Evolutionary conservation across 257 asterid genomes (phyloP).

Genomic region (Petunia secreta): DNA sequence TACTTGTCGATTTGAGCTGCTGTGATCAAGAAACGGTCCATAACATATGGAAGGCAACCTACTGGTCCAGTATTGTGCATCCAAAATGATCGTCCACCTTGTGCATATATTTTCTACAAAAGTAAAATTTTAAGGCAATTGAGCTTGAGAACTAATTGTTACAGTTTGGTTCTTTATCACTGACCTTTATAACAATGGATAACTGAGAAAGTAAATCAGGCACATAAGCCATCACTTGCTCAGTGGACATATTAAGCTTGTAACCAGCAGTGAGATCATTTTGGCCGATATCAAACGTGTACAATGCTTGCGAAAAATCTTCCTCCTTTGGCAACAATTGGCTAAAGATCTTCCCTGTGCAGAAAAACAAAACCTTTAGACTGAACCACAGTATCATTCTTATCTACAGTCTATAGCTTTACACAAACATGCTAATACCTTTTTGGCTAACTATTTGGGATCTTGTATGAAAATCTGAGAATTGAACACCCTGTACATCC

Average conservation of each 20-base stretch:
- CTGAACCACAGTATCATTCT: background rate
- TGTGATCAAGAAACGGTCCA: slow-evolving; percentile 61
- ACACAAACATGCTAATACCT: slow-evolving; percentile 35
- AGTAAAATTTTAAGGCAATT: background rate
- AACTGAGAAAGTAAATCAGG: slow-evolving; percentile 64
- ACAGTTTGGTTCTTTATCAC: background rate
- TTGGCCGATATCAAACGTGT: slow-evolving; percentile 82
- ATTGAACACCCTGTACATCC: slow-evolving; percentile 61
- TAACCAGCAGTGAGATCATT: slow-evolving; percentile 85
- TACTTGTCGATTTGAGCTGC: slow-evolving; percentile 61
- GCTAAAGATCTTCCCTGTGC: slow-evolving; percentile 40
- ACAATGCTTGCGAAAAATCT: slow-evolving; percentile 54
- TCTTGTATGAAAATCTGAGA: slow-evolving; percentile 56
- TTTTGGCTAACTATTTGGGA: slow-evolving; percentile 52
- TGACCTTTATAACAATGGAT: slow-evolving; percentile 60
- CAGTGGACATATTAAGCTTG: slow-evolving; percentile 60
- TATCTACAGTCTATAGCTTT: background rate
- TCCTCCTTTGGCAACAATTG: slow-evolving; percentile 52
- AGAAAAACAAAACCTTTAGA: background rate
- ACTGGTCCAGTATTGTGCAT: slow-evolving; percentile 83
- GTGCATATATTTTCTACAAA: slow-evolving; percentile 45
- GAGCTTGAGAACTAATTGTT: background rate
- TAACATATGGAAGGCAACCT: slow-evolving; percentile 70
- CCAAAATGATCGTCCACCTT: slow-evolving; percentile 76
- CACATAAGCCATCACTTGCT: slow-evolving; percentile 71